These are phyloP conservation scores for Eucalyptus marginata DNA, from an alignment of 345 rosid genomes.

Conservation along the genomic window DNA sequence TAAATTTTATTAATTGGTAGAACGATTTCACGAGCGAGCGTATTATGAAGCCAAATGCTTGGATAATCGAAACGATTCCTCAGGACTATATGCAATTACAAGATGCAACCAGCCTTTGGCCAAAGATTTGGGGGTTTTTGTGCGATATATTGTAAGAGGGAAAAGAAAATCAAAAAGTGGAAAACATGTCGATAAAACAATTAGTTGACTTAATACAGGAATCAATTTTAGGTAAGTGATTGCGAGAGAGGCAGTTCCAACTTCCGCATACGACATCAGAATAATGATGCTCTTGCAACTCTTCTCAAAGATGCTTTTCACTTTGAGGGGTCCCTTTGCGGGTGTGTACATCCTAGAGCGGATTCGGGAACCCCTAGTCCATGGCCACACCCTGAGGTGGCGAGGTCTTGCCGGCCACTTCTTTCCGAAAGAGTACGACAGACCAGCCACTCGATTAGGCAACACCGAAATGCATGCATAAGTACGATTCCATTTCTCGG, in stretches of 20 bases:
- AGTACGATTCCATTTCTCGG: neutral
- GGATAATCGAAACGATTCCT: neutral
- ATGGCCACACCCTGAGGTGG: neutral
- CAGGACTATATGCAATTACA: neutral
- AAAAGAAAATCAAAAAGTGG: neutral
- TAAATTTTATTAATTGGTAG: neutral
- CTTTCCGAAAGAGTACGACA: neutral
- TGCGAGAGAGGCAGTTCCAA: neutral
- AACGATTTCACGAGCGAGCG: neutral
- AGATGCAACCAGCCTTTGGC: neutral
- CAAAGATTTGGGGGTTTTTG: neutral
- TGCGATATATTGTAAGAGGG: neutral
- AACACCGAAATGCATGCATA: neutral
- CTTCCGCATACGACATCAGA: neutral
- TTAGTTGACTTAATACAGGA: fast-evolving
- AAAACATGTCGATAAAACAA: neutral
- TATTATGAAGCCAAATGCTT: neutral
- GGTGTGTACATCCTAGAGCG: neutral
- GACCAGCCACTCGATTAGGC: neutral
- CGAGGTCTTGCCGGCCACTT: neutral
- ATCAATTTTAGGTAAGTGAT: neutral
- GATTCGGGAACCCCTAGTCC: neutral
- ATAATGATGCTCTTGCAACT: neutral
- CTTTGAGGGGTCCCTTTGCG: neutral
- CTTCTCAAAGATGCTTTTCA: neutral